These are phyloP conservation scores for Penicillium vulpinum DNA, from an alignment of 2,329 filamentous ascomycete genomes.

Conservation along the genomic window DNA sequence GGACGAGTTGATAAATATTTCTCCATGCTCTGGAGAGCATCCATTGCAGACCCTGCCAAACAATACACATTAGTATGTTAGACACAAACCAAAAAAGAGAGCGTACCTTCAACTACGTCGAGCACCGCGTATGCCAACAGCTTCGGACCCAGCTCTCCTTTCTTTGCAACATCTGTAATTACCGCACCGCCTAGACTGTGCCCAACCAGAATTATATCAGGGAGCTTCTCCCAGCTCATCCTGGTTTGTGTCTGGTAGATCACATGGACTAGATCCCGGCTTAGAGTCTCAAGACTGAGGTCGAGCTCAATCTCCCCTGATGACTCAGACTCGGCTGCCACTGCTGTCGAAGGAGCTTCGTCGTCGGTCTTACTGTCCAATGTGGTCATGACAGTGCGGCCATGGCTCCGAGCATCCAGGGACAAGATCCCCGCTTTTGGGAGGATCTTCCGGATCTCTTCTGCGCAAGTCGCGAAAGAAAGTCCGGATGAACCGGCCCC, in stretches of 20 bases:
- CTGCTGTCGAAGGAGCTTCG: conserved; percentile 11
- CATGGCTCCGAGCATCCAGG: conserved; percentile 83
- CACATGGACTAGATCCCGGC: conserved; percentile 69
- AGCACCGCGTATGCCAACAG: conserved; percentile 85
- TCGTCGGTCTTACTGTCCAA: background rate
- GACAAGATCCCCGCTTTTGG: conserved; percentile 82
- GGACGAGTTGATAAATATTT: conserved; percentile 84
- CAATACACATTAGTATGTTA: background rate
- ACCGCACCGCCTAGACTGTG: conserved; percentile 93
- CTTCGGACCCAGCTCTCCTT: conserved; percentile 63
- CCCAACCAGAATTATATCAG: conserved; percentile 78
- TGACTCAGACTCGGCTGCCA: conserved; percentile 29
- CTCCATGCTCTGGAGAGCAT: conserved; percentile 92
- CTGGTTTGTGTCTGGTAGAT: conserved; percentile 65
- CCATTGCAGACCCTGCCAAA: conserved; percentile 73
- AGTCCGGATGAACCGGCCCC: conserved; percentile 91
- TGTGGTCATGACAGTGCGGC: conserved; percentile 55
- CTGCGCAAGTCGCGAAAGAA: conserved; percentile 80
- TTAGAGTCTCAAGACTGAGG: conserved; percentile 70
- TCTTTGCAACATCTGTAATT: conserved; percentile 76
- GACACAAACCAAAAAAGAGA: background rate
- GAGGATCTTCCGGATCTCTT: conserved; percentile 73
- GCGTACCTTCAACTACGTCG: conserved; percentile 79
- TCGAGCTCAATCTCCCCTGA: conserved; percentile 52
- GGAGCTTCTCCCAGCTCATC: conserved; percentile 73